Conservation (phyloP, 352 stramenopile species). For the Hyaloperonospora arabidopsidis region DNA sequence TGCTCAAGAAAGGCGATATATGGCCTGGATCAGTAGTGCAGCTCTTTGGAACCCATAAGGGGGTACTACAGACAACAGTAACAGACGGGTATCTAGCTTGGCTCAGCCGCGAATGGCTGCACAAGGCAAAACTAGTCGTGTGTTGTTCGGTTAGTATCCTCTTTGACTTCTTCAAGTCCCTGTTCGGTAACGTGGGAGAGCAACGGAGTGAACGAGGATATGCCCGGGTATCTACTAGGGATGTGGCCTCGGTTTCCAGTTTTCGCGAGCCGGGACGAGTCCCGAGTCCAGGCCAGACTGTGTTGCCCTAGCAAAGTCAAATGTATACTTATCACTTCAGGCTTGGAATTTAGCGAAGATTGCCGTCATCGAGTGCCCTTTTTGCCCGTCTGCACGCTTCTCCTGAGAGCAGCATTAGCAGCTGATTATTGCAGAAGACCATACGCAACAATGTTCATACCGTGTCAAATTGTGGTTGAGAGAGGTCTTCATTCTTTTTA, state of each 20-base stretch:
- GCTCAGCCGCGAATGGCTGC: slow-evolving; percentile 33
- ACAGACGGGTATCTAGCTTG: slow-evolving; percentile 19
- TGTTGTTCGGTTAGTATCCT: slow-evolving; percentile 60
- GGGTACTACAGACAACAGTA: slow-evolving; percentile 13
- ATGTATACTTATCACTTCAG: too few species aligned
- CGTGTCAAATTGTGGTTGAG: too few species aligned
- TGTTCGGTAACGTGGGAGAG: slow-evolving; percentile 39
- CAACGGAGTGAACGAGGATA: slow-evolving; percentile 40
- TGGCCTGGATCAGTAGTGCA: slow-evolving; percentile 77
- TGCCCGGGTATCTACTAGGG: slow-evolving; percentile 27
- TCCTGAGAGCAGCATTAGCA: too few species aligned
- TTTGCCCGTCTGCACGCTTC: too few species aligned
- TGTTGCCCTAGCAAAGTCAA: not conserved
- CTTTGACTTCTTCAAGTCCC: slow-evolving; percentile 60
- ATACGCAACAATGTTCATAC: too few species aligned
- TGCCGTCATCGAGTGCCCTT: too few species aligned
- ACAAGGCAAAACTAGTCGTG: slow-evolving; percentile 40
- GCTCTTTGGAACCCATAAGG: slow-evolving; percentile 68
- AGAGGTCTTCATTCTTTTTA: too few species aligned
- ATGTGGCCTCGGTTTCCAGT: slow-evolving; percentile 12
- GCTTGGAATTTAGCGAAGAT: too few species aligned
- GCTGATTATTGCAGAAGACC: too few species aligned
- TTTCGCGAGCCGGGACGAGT: slow-evolving; percentile 62
- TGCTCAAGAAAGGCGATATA: slow-evolving; percentile 76
- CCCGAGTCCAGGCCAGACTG: slow-evolving; percentile 24